These are phyloP conservation scores for Amniculicola lignicola DNA, from an alignment of 495 filamentous ascomycete species.

Conservation along the genomic window DNA sequence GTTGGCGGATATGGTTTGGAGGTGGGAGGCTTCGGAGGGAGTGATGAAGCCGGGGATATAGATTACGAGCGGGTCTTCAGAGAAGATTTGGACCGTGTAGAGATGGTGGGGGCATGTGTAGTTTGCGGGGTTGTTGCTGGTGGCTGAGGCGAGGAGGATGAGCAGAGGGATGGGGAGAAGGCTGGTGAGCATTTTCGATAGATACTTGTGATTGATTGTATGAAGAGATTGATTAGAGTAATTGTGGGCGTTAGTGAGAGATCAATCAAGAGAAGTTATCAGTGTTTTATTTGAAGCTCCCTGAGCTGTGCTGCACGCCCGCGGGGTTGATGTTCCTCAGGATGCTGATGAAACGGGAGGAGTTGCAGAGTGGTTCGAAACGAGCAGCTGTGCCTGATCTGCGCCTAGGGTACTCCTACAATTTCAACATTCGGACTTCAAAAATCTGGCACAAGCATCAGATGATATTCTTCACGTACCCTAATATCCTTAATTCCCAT, in stretches of 20 bases:
- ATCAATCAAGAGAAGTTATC: too few relatives aligned
- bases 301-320: neutral
- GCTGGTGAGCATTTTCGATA: conserved; percentile 1
- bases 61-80: conserved; percentile 54
- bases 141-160: neutral
- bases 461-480: too few relatives aligned
- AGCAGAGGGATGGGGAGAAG: conserved; percentile 5
- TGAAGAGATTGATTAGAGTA: too few relatives aligned
- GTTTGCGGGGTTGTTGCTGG: conserved; percentile 4
- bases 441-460: too few relatives aligned
- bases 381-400: conserved; percentile 28
- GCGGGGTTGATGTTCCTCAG: neutral
- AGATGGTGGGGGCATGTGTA: conserved; percentile 33
- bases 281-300: neutral
- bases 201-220: neutral
- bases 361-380: conserved; percentile 6
- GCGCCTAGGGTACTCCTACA: conserved; percentile 1
- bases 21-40: conserved; percentile 40
- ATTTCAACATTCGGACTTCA: neutral
- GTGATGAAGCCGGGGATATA: conserved; percentile 51
- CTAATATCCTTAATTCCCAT: too few relatives aligned
- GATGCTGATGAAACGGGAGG: conserved; percentile 8
- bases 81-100: conserved; percentile 53
- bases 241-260: too few relatives aligned
- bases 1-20: conserved; percentile 18